Conservation (phyloP, 345 rosid species). For the Euphorbia peplus region DNA sequence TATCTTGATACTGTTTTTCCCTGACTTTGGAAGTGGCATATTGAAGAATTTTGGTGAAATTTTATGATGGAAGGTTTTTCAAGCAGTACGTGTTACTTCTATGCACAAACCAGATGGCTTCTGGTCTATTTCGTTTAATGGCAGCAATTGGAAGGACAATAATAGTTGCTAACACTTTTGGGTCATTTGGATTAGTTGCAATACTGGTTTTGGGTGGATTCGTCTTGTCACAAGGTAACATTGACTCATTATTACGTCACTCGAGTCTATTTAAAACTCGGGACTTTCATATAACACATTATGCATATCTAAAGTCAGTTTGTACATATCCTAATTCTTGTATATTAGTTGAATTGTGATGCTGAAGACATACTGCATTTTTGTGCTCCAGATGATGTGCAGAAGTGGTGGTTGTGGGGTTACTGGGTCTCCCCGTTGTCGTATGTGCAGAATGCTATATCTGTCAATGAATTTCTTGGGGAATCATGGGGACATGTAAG, state of each 20-base stretch:
- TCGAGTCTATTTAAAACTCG: neutral
- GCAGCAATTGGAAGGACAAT: conserved; percentile 57
- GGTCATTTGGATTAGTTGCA: conserved; percentile 46
- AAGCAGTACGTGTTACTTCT: conserved; percentile 49
- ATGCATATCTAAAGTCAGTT: neutral
- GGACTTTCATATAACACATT: neutral
- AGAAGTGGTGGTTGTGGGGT: conserved; percentile 72
- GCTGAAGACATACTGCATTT: conserved; percentile 8
- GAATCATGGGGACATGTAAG: conserved; percentile 58
- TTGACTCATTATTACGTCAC: neutral
- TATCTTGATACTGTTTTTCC: neutral
- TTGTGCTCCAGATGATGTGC: conserved; percentile 39
- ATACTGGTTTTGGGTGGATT: conserved; percentile 60
- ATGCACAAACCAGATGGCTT: conserved; percentile 51
- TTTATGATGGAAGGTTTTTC: conserved; percentile 44
- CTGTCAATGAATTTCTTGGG: conserved; percentile 66
- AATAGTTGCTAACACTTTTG: conserved; percentile 57
- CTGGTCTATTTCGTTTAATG: conserved; percentile 49
- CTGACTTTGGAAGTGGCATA: neutral
- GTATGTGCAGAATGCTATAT: conserved; percentile 57
- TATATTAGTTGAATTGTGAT: conserved; percentile 13
- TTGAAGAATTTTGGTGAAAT: conserved; percentile 12
- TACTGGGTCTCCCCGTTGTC: conserved; percentile 67
- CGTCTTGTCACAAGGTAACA: conserved; percentile 50
- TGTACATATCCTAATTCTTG: neutral